Percentiles rank a stretch among this genome's conserved stretches.
Evolutionary conservation across 805 yeast species (phyloP).

Genomic region (Wickerhamomyces hampshirensis): DNA sequence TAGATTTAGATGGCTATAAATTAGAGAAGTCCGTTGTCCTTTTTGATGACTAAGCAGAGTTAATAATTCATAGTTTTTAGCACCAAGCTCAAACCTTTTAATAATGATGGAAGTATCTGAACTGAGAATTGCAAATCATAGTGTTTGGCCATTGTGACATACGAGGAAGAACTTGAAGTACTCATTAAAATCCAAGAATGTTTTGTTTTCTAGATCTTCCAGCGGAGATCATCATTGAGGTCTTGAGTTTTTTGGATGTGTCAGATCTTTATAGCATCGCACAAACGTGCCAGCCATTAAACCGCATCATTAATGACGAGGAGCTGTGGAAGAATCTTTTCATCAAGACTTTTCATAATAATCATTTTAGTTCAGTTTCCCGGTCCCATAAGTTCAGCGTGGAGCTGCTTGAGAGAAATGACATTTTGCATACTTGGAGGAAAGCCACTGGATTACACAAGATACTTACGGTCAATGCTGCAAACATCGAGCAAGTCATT

Average conservation of each 20-base stretch:
- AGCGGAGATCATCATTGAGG: constrained; percentile 30
- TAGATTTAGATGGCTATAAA: no score
- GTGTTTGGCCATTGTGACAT: no score
- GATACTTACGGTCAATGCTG: constrained; percentile 4
- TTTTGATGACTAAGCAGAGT: no score
- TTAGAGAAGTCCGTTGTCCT: no score
- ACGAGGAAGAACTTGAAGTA: no score
- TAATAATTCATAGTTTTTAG: no score
- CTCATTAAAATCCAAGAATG: constrained; percentile 3
- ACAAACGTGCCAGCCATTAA: constrained; percentile 26
- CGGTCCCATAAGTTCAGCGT: constrained; percentile 29
- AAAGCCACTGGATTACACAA: constrained; percentile 12
- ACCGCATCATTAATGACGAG: constrained; percentile 31
- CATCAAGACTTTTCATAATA: constrained; percentile 24
- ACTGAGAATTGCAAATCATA: no score
- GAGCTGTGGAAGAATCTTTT: constrained; percentile 39
- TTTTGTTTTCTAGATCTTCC: constrained; percentile 26
- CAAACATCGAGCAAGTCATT: constrained; percentile 6
- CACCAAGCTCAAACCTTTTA: no score
- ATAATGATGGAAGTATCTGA: no score
- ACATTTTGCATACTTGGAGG: constrained; percentile 19
- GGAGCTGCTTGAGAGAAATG: constrained; percentile 29
- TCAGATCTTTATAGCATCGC: constrained; percentile 30
- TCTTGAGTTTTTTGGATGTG: constrained; percentile 32
- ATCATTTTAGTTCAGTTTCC: constrained; percentile 33